Conservation (phyloP, 441 rosid genomes). For the Croton setiger region DNA sequence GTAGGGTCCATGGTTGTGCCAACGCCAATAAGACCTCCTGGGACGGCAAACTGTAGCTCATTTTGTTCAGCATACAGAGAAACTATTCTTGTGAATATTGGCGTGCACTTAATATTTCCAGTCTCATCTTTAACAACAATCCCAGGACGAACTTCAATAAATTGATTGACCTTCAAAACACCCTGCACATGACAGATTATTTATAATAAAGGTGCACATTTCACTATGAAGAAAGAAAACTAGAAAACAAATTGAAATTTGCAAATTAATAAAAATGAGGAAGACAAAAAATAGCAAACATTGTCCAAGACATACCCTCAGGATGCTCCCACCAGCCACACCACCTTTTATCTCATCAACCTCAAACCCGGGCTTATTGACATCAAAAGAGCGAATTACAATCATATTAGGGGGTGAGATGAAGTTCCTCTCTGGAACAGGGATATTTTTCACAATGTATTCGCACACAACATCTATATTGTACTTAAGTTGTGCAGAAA, state of each 20-base stretch:
- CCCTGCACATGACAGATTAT: constrained; percentile 52
- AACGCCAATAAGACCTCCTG: constrained; percentile 96
- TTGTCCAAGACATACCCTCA: constrained; percentile 46
- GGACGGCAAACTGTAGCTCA: constrained; percentile 79
- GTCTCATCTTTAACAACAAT: constrained; percentile 77
- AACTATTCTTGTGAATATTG: constrained; percentile 82
- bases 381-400: constrained; percentile 94
- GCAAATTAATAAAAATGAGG: neutral
- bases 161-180: constrained; percentile 84
- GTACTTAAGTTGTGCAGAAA: constrained; percentile 91
- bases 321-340: constrained; percentile 98
- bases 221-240: neutral
- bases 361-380: constrained; percentile 88
- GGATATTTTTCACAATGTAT: constrained; percentile 90
- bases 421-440: constrained; percentile 94
- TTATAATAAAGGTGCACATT: neutral
- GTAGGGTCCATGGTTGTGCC: constrained; percentile 99
- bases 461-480: constrained; percentile 91
- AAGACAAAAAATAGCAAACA: neutral
- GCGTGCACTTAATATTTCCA: constrained; percentile 84
- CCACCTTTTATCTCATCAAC: constrained; percentile 97
- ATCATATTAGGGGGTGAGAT: constrained; percentile 89
- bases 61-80: constrained; percentile 62
- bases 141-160: constrained; percentile 93
- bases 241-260: neutral